Conservation (phyloP, 2,329 filamentous ascomycete genomes). For the Arthrobotrys pseudoclavata region DNA sequence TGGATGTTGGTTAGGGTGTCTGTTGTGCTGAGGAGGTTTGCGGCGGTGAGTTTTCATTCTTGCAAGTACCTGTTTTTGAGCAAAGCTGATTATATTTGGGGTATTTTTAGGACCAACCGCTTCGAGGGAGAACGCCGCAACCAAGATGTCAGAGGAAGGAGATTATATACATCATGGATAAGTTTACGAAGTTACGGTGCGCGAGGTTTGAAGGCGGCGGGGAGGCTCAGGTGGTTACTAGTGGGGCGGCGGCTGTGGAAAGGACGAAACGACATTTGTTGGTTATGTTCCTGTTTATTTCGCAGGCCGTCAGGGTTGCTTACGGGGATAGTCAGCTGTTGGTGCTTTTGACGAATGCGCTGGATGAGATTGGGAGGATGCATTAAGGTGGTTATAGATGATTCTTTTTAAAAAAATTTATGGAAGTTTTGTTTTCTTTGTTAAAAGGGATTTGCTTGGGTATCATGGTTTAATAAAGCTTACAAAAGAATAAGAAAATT, state of each 20-base stretch:
- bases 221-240: constrained; percentile 65
- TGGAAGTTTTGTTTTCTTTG: not conserved
- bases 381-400: constrained; percentile 63
- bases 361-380: constrained; percentile 75
- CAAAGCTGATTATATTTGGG: constrained; percentile 12
- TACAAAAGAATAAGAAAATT: not conserved
- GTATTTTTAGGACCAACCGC: constrained; percentile 77
- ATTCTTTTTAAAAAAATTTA: not conserved
- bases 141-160: constrained; percentile 85
- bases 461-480: not conserved
- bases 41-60: constrained; percentile 69
- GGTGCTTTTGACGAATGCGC: constrained; percentile 72
- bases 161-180: constrained; percentile 77
- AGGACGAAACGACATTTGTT: constrained; percentile 79
- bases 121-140: constrained; percentile 89
- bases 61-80: not conserved
- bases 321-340: constrained; percentile 75
- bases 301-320: constrained; percentile 74
- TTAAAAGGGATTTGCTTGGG: not conserved
- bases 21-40: constrained; percentile 83
- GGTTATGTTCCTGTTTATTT: constrained; percentile 82
- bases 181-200: constrained; percentile 70
- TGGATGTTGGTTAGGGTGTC: constrained; percentile 86
- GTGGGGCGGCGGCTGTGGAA: constrained; percentile 69
- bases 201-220: constrained; percentile 60